phyloP scores from a whole-genome alignment of 2,329 filamentous ascomycete species.

The Pseudodiploospora longispora region DNA sequence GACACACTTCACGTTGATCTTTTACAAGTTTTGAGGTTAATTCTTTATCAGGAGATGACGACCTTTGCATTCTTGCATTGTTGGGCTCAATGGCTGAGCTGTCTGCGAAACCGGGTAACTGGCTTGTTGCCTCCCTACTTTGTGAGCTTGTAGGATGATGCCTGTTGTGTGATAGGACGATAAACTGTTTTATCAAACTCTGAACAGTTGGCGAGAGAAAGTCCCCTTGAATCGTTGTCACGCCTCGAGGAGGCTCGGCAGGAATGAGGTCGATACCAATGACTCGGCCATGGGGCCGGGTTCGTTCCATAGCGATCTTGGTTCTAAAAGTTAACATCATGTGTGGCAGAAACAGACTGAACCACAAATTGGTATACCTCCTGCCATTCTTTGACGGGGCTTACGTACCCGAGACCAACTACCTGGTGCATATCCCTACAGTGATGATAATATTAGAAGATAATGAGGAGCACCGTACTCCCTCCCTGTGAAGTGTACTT shows the following conservation, averaged over 20 bases:
- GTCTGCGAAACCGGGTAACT: too few species aligned
- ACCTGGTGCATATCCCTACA: constrained; percentile 66
- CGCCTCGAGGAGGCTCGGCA: constrained; percentile 79
- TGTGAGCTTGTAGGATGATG: neutral
- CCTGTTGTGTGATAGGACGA: constrained; percentile 47
- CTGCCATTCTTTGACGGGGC: neutral
- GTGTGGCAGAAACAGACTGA: too few species aligned
- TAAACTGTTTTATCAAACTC: constrained; percentile 66
- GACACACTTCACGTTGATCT: neutral
- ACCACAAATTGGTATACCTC: too few species aligned
- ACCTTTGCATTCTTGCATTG: too few species aligned
- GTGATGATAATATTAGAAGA: neutral
- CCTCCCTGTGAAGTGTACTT: constrained; percentile 19
- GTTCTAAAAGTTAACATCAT: neutral
- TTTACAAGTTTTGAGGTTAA: neutral
- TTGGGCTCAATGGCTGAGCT: too few species aligned
- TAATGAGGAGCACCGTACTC: neutral
- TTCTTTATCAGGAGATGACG: neutral
- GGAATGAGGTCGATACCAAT: constrained; percentile 93
- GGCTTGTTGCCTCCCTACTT: too few species aligned
- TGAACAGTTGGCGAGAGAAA: constrained; percentile 74
- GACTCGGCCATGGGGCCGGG: constrained; percentile 67
- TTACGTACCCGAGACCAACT: constrained; percentile 58
- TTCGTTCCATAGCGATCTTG: constrained; percentile 74
- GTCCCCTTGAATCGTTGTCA: constrained; percentile 92